Evolutionary conservation across 352 stramenopile species (phyloP), one percentile per base, ranked within the genome.

Genomic region (Globisporangium sylvaticum): DNA sequence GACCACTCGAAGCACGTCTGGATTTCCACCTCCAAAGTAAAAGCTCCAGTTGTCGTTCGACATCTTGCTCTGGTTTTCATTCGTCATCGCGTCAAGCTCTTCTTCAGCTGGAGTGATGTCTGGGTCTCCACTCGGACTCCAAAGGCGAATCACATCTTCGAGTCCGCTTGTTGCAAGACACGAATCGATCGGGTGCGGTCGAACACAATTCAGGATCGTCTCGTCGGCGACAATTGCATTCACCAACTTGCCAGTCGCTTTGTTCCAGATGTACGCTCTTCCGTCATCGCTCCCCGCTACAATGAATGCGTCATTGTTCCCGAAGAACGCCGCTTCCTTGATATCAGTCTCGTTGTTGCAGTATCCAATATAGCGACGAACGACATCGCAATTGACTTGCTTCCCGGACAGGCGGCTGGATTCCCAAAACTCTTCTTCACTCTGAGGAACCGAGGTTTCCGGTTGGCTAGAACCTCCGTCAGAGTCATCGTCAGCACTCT

Each of bases 261-360:
- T 92, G 66, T 96, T 71, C 90, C 90, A 97, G 59, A 97, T 82
- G 59, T 92, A 88, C 27, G 91, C 86, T 27, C 82, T 80, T 0
- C 90, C 89, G 52, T 97, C 89, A 56, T 97, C 90, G 39, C 88
- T 96, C 4, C 90, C 90, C 4, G 88, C 87, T 29, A 96, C 87
- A 46, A 97, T 87, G 54, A 90, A 94, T 37, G 77, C 80, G 59
- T 94, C 90, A 48, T 95, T 92, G n/a, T 77, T 77, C 0, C 90
- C 90, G 46, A 97, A 92, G 62, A 97, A 97, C 0, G 76, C 76
- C 0, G 89, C 89, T 68, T 97, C 89, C 68, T 97, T 97, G 69
- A 97, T 97, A 42, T 96, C 90, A 0, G 90, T 97, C 72, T 95
- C 81, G 22, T 90, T 72, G 66, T 97, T 97, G 75, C 86, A 92